phyloP scores from a whole-genome alignment of 139 green algal species.

The Chlamydomonas schloesseri region DNA sequence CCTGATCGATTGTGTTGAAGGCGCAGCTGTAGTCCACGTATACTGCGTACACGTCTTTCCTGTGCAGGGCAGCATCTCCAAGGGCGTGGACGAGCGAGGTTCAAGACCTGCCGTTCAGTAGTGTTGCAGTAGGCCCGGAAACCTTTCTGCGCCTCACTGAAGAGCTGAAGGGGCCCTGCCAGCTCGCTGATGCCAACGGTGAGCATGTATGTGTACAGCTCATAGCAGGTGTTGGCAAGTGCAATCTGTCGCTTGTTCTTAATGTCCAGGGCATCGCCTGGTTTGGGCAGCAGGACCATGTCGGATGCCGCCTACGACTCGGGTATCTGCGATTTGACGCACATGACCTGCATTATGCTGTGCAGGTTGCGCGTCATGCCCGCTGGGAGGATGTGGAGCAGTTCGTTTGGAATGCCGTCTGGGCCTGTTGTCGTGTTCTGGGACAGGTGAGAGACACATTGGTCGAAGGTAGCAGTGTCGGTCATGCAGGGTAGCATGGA shows the following conservation, averaged over 20 bases:
- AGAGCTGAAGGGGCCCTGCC: neutral
- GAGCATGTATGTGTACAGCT: neutral
- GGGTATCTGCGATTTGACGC: neutral
- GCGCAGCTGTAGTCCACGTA: conserved; percentile 56
- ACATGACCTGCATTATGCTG: neutral
- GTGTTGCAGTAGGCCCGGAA: conserved; percentile 19
- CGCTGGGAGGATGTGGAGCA: neutral
- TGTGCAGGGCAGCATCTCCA: conserved; percentile 31
- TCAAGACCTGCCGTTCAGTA: conserved; percentile 2
- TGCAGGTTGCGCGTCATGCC: neutral
- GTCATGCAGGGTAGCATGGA: neutral
- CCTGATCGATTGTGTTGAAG: conserved; percentile 61
- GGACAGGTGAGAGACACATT: neutral
- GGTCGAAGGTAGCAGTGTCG: neutral
- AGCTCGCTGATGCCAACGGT: neutral
- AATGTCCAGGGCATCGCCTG: neutral
- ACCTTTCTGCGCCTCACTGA: conserved; percentile 40
- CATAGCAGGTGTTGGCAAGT: neutral
- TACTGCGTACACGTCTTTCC: conserved; percentile 46
- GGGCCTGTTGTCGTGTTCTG: neutral
- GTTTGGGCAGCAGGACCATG: neutral
- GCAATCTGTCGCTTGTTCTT: neutral
- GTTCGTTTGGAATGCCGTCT: neutral
- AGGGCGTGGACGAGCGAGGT: conserved; percentile 46
- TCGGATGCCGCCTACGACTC: neutral